Evolutionary conservation across 2,329 filamentous ascomycete genomes (phyloP).

Genomic region (Drechslerella dactyloides): DNA sequence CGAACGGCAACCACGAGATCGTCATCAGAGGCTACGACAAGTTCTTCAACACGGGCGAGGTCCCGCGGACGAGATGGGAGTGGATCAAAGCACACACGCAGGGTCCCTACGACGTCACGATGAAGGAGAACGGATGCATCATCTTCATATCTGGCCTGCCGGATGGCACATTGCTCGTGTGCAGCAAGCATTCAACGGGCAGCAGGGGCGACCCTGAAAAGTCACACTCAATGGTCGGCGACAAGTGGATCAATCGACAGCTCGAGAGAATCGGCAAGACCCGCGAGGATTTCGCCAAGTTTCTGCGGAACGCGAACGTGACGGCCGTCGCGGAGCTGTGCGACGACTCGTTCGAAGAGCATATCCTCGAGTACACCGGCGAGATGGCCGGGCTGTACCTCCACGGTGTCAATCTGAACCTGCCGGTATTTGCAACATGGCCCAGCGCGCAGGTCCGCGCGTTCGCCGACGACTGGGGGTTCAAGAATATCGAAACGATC

Average conservation of each 20-base stretch:
- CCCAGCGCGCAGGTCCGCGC: slow-evolving; percentile 80
- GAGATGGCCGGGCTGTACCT: slow-evolving; percentile 89
- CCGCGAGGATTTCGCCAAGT: slow-evolving; percentile 75
- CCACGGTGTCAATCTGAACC: slow-evolving; percentile 92
- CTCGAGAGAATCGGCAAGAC: slow-evolving; percentile 78
- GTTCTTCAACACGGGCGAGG: slow-evolving; percentile 94
- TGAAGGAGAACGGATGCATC: slow-evolving; percentile 99
- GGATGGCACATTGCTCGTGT: slow-evolving; percentile 88
- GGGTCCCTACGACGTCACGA: slow-evolving; percentile 90
- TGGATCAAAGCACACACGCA: slow-evolving; percentile 76
- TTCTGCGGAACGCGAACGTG: slow-evolving; percentile 79
- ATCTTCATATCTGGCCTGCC: slow-evolving; percentile 94
- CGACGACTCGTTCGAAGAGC: slow-evolving; percentile 95
- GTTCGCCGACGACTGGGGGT: slow-evolving; percentile 92
- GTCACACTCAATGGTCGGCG: slow-evolving; percentile 85
- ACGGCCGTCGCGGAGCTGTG: slow-evolving; percentile 96
- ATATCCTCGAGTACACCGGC: slow-evolving; percentile 85
- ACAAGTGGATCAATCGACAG: slow-evolving; percentile 80
- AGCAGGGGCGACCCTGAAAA: slow-evolving; percentile 71
- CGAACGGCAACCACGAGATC: slow-evolving; percentile 73
- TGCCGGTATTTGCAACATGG: slow-evolving; percentile 90
- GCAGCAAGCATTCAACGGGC: slow-evolving; percentile 97
- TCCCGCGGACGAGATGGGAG: slow-evolving; percentile 79
- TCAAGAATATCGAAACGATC: slow-evolving; percentile 83
- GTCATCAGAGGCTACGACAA: slow-evolving; percentile 93